A percentile compares a stretch with the other conserved stretches of the same genome.
Evolutionary conservation across 768 basidiomycete genomes (phyloP).

Genomic region (Amanita polypyramis): DNA sequence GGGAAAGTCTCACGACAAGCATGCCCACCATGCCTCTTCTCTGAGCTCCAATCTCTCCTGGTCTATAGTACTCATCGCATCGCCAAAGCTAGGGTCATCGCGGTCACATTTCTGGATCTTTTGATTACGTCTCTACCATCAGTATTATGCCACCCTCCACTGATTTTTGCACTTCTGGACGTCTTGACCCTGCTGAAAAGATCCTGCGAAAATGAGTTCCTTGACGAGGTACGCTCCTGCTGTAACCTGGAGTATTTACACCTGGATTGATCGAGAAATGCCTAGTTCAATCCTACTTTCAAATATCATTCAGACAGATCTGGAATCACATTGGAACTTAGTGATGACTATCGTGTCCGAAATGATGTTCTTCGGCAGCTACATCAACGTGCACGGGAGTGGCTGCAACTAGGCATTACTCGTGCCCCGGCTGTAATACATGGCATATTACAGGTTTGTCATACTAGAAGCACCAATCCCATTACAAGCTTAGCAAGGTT

Average conservation of each 20-base stretch:
- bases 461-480: slow-evolving; percentile 1
- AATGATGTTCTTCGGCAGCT: slow-evolving; percentile 76
- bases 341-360: slow-evolving; percentile 78
- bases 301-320: slow-evolving; percentile 74
- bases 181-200: slow-evolving; percentile 81
- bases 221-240: slow-evolving; percentile 62
- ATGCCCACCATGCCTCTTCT: slow-evolving; percentile 54
- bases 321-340: slow-evolving; percentile 65
- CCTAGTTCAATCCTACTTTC: slow-evolving; percentile 79
- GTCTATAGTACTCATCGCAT: slow-evolving; percentile 76
- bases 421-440: slow-evolving; percentile 90
- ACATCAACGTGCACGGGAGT: slow-evolving; percentile 61
- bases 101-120: slow-evolving; percentile 73
- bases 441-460: slow-evolving; percentile 75
- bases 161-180: slow-evolving; percentile 87
- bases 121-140: slow-evolving; percentile 90
- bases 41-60: slow-evolving; percentile 68
- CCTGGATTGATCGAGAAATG: not conserved
- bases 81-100: slow-evolving; percentile 70
- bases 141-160: slow-evolving; percentile 79
- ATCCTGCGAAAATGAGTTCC: slow-evolving; percentile 83
- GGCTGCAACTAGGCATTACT: slow-evolving; percentile 82
- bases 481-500: slow-evolving; percentile 1
- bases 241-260: not conserved
- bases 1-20: slow-evolving; percentile 71